A percentile compares a stretch with the other conserved stretches of the same genome.
Conservation (phyloP, 306 rosid genomes). For the Lotus japonicus region DNA sequence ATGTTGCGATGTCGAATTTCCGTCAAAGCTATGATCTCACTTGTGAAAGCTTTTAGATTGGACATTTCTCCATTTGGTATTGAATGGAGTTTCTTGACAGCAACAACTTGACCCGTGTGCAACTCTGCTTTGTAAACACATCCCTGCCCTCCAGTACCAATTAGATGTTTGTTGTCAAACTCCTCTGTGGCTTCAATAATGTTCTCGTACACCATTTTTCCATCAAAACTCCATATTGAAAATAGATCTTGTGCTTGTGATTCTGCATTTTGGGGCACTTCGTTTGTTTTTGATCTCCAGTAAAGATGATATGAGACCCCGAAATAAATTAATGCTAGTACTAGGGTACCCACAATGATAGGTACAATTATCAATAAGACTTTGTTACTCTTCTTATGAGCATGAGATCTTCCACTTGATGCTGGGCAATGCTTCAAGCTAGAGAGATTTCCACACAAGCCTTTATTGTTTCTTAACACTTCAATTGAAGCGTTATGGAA, state of each 20-base stretch:
- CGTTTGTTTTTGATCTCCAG: background rate
- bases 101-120: no score
- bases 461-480: conserved; percentile 4
- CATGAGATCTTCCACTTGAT: background rate
- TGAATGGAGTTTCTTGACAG: no score
- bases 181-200: conserved; percentile 4
- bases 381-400: background rate
- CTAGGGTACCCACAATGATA: background rate
- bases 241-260: background rate
- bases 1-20: no score
- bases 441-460: conserved; percentile 6
- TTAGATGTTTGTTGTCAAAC: background rate
- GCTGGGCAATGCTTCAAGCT: background rate
- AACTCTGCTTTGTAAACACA: no score
- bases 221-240: conserved; percentile 4
- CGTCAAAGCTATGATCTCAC: no score
- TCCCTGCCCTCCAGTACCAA: no score
- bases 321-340: background rate
- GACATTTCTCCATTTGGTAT: no score
- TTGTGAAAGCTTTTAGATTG: no score
- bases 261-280: background rate
- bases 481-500: background rate
- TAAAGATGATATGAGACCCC: background rate
- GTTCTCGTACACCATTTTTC: background rate
- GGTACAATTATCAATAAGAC: background rate